phyloP scores from a whole-genome alignment of 768 basidiomycete species.

The Aureoboletus auriporus region DNA sequence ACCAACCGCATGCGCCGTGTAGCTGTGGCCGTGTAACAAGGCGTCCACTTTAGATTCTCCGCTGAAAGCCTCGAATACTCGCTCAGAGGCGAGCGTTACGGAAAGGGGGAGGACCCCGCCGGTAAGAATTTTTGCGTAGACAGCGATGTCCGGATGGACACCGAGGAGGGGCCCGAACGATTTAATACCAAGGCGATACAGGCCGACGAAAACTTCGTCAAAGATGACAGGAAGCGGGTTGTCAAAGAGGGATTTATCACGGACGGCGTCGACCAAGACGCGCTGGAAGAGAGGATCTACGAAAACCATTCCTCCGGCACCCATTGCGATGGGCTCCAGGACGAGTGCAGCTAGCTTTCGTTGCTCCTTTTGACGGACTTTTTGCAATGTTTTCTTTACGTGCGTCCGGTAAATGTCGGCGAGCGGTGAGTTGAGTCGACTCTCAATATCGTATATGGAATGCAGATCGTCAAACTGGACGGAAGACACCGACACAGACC shows the following conservation, averaged over 20 bases:
- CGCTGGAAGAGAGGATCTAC: constrained; percentile 97
- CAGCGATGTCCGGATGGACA: constrained; percentile 79
- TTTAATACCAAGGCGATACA: constrained; percentile 80
- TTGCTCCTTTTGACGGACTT: constrained; percentile 37
- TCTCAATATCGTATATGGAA: constrained; percentile 66
- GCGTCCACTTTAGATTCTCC: constrained; percentile 78
- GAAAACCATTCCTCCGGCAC: constrained; percentile 96
- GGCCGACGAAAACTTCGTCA: constrained; percentile 93
- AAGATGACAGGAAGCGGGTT: constrained; percentile 83
- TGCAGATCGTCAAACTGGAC: constrained; percentile 40
- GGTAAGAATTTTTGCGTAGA: constrained; percentile 90
- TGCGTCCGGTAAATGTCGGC: constrained; percentile 60
- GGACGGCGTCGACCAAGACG: constrained; percentile 76
- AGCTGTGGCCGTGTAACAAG: constrained; percentile 91
- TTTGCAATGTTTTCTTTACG: constrained; percentile 49
- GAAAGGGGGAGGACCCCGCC: constrained; percentile 88
- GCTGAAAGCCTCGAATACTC: constrained; percentile 77
- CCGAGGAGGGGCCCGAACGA: constrained; percentile 65
- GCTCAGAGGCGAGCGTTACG: constrained; percentile 75
- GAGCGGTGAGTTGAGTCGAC: constrained; percentile 56
- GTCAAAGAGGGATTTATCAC: constrained; percentile 38
- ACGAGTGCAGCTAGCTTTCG: constrained; percentile 69
- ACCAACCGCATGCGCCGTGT: constrained; percentile 91
- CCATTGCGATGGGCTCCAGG: constrained; percentile 89
- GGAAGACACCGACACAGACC: constrained; percentile 29